Evolutionary conservation across 2,329 filamentous ascomycete species (phyloP), one percentile per base, ranked within the genome.

Genomic region (Penicillium expansum): DNA sequence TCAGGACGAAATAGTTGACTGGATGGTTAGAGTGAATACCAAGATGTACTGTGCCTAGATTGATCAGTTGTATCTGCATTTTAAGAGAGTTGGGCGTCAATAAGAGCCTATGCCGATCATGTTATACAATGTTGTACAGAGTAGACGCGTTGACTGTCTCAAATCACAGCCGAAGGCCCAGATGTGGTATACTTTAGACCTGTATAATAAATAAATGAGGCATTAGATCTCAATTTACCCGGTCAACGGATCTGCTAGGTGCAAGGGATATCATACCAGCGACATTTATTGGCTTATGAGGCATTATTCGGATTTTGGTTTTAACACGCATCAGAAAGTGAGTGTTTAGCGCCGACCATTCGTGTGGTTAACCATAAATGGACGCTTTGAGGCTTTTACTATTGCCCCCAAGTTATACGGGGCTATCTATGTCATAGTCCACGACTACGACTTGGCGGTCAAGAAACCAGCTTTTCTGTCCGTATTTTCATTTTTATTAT

Each of bases 331-430:
- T 33, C 14, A 8, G 32, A 20, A 11, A n/a, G 18, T 33, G 50
- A 52, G 52, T 43, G 14, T 33, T 42, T 58, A 52, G 22, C 37
- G 38, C 18, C 11, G 22, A 18, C 56, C 48, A 60, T 37, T 37
- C 22, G 32, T 33, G 39, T 39, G 38, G 37, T 54, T 20, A 29
- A 29, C 42, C 54, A 49, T 51, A 58, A 41, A 20, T 35, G 35
- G 48, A 29, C 24, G 33, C 45, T 44, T 39, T 56, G 54, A 65
- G 58, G 52, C 48, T 58, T 57, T 57, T 54, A 32, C 24, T 44
- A 52, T 54, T 47, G 43, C 58, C 39, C 33, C 18, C 20, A 30
- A 38, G 7, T 37, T 32, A 16, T 41, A 50, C 22, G 30, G 38
- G 35, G 30, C 13, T 35, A 45, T 22, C 30, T 20, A 52, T 47